These are phyloP conservation scores for Blastomyces silverae DNA, from an alignment of 2,329 filamentous ascomycete species.

Conservation along the genomic window DNA sequence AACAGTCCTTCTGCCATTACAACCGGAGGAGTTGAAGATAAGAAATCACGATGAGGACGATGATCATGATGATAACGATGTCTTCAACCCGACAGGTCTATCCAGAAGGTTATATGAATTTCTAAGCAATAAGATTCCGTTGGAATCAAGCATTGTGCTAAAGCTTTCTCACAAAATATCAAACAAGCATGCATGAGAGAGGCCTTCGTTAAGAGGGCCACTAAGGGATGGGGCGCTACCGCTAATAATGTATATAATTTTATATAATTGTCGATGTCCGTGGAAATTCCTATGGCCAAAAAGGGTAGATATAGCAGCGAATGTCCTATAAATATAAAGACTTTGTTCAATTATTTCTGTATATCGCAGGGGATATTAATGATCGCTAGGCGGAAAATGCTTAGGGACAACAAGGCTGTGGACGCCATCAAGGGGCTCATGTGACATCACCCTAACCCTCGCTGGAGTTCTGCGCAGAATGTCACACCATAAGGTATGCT, in stretches of 20 bases:
- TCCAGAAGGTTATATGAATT: background rate
- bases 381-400: no score
- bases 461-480: background rate
- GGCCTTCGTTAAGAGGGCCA: background rate
- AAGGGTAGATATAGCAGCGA: background rate
- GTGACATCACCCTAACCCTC: background rate
- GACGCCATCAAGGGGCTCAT: background rate
- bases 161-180: background rate
- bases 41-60: constrained; percentile 9
- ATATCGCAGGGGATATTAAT: background rate
- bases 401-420: no score
- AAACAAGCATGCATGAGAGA: background rate
- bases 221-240: background rate
- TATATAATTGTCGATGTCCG: background rate
- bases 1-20: background rate
- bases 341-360: background rate
- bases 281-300: background rate
- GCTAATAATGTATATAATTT: background rate
- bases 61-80: background rate
- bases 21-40: constrained; percentile 6
- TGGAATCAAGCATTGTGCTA: background rate
- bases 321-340: background rate
- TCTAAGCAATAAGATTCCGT: background rate
- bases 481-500: background rate
- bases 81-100: background rate